Conservation (phyloP, 441 rosid genomes). For the Pelargonium australe region DNA sequence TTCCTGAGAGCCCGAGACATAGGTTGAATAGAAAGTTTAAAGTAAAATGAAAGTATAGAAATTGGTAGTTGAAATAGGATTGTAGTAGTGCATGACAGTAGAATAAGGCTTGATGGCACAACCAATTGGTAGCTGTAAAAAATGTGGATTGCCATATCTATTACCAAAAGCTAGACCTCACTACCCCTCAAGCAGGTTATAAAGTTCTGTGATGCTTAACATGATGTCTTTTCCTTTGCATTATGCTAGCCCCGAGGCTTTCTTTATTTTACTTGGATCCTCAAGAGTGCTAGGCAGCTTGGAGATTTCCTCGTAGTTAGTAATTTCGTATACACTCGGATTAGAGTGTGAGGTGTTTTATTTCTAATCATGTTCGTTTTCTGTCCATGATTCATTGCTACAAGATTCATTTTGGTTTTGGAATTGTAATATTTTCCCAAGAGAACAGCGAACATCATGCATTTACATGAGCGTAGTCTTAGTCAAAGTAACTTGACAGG, state of each 20-base stretch:
- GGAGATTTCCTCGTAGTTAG: constrained; percentile 80
- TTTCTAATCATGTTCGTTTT: background rate
- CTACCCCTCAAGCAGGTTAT: no score
- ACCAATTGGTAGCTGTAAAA: no score
- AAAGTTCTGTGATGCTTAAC: no score
- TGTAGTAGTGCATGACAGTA: no score
- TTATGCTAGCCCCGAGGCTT: background rate
- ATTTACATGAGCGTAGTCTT: constrained; percentile 85
- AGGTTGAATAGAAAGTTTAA: no score
- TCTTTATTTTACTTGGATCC: constrained; percentile 45
- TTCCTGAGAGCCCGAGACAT: no score
- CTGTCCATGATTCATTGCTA: background rate
- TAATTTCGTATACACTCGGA: constrained; percentile 55
- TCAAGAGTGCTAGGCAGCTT: constrained; percentile 76
- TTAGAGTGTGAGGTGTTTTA: constrained; percentile 68
- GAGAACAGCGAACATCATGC: constrained; percentile 60
- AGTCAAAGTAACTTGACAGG: constrained; percentile 20
- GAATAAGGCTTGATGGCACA: no score
- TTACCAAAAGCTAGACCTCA: no score
- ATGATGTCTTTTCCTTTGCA: no score
- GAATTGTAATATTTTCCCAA: background rate
- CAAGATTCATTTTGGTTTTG: background rate
- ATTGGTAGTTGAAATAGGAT: no score
- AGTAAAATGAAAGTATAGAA: no score
- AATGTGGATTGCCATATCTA: no score